Percentiles rank a stretch among this genome's conserved stretches.
Conservation (phyloP, 352 stramenopile species). For the Phytophthora kernoviae region DNA sequence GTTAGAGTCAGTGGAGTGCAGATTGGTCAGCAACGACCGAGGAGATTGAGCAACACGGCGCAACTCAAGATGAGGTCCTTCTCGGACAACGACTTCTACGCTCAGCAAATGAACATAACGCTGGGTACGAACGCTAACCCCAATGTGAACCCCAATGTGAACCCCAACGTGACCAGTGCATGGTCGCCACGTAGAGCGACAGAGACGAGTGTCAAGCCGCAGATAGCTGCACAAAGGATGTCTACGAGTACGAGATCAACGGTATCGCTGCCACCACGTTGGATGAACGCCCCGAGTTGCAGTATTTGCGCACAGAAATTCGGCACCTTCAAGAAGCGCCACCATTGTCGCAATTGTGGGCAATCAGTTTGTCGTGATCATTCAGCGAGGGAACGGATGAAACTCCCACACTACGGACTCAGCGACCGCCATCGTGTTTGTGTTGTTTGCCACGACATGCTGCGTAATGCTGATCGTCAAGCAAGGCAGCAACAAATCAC, state of each 20-base stretch:
- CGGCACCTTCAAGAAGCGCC: slow-evolving; percentile 78
- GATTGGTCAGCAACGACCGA: slow-evolving; percentile 29
- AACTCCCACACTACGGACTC: slow-evolving; percentile 82
- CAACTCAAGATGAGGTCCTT: slow-evolving; percentile 63
- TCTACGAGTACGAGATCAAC: slow-evolving; percentile 29
- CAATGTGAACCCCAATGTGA: slow-evolving; percentile 16
- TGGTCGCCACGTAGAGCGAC: slow-evolving; percentile 35
- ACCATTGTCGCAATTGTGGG: slow-evolving; percentile 89
- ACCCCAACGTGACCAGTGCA: slow-evolving; percentile 17
- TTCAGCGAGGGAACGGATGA: slow-evolving; percentile 82
- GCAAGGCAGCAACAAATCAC: slow-evolving; percentile 32
- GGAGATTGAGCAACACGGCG: slow-evolving; percentile 46
- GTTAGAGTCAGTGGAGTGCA: slow-evolving; percentile 17
- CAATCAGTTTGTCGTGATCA: slow-evolving; percentile 88
- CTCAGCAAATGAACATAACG: slow-evolving; percentile 35
- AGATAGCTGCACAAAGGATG: slow-evolving; percentile 43
- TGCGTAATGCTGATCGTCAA: slow-evolving; percentile 61
- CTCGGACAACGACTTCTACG: slow-evolving; percentile 71
- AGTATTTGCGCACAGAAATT: slow-evolving; percentile 88
- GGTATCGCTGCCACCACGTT: slow-evolving; percentile 79
- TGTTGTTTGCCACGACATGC: slow-evolving; percentile 77
- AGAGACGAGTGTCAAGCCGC: slow-evolving; percentile 37
- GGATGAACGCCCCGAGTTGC: slow-evolving; percentile 84
- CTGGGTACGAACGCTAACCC: slow-evolving; percentile 3
- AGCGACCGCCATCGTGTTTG: slow-evolving; percentile 82